phyloP scores from a whole-genome alignment of 2,329 filamentous ascomycete species.

The Nectriaceae sp. region DNA sequence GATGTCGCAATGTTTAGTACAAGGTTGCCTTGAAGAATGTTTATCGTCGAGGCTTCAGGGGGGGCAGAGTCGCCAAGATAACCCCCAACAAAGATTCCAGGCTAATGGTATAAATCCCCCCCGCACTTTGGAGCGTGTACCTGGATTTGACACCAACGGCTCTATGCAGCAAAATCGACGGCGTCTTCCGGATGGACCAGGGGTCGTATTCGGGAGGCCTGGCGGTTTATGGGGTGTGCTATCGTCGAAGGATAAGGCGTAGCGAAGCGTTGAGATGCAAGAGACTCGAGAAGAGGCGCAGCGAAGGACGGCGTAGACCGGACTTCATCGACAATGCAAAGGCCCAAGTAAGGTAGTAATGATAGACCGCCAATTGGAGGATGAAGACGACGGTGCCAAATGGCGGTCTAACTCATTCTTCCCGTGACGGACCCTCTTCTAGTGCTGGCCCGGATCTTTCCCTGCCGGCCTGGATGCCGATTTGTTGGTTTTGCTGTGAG shows the following conservation, averaged over 20 bases:
- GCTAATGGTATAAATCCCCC: not conserved
- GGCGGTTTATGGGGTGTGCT: too few relatives aligned
- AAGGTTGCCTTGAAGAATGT: not conserved
- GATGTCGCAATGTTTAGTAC: too few relatives aligned
- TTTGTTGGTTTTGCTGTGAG: conserved; percentile 16
- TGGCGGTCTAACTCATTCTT: conserved; percentile 25
- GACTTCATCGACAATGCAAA: too few relatives aligned
- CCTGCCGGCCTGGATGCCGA: conserved; percentile 11
- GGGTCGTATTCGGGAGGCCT: too few relatives aligned
- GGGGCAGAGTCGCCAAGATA: not conserved
- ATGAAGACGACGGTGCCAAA: conserved; percentile 12
- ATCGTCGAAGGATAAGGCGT: too few relatives aligned
- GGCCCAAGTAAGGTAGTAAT: too few relatives aligned
- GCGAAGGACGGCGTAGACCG: too few relatives aligned
- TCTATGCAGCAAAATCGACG: not conserved
- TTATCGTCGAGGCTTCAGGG: not conserved
- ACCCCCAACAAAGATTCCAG: not conserved
- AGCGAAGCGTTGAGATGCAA: too few relatives aligned
- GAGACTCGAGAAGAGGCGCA: too few relatives aligned
- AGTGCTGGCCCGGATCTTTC: conserved; percentile 2
- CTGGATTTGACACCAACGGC: not conserved
- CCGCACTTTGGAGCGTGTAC: not conserved
- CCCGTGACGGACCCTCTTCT: not conserved
- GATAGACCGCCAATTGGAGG: conserved; percentile 36
- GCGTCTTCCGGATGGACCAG: not conserved